Conservation (phyloP, 2,329 filamentous ascomycete genomes). For the Penicillium sp. region DNA sequence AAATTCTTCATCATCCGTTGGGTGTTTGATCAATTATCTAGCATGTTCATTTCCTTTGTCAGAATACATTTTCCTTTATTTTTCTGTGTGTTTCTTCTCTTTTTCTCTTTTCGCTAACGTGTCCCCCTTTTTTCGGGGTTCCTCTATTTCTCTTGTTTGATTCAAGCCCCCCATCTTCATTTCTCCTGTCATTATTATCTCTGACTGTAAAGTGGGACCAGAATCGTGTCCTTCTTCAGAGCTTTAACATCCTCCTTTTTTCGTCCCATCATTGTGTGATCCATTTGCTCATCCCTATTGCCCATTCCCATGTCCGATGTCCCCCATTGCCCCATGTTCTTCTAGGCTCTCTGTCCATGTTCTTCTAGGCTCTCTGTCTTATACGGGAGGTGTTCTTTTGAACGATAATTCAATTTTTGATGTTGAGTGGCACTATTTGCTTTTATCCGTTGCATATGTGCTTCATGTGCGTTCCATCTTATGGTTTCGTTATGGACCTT, state of each 20-base stretch:
- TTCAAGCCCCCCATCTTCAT: slow-evolving; percentile 21
- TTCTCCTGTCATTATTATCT: slow-evolving; percentile 39
- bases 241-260: slow-evolving; percentile 17
- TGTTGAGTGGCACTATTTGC: slow-evolving; percentile 20
- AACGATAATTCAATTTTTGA: slow-evolving; percentile 28
- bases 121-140: slow-evolving; percentile 10
- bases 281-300: slow-evolving; percentile 5
- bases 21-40: slow-evolving; percentile 44
- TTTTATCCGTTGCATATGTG: slow-evolving; percentile 12
- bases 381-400: slow-evolving; percentile 26
- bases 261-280: slow-evolving; percentile 14
- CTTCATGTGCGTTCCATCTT: background rate
- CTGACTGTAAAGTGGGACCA: slow-evolving; percentile 35
- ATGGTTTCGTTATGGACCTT: background rate
- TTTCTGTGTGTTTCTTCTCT: slow-evolving; percentile 22
- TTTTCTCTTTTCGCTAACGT: slow-evolving; percentile 16
- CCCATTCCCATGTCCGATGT: background rate
- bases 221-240: slow-evolving; percentile 28
- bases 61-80: slow-evolving; percentile 35
- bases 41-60: slow-evolving; percentile 42
- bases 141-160: slow-evolving; percentile 20
- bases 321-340: slow-evolving; percentile 2
- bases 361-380: slow-evolving; percentile 26
- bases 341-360: slow-evolving; percentile 24
- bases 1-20: slow-evolving; percentile 39